A percentile compares a stretch with the other conserved stretches of the same genome.
Evolutionary conservation across 352 stramenopile genomes (phyloP).

Genomic region (Bremia lactucae): DNA sequence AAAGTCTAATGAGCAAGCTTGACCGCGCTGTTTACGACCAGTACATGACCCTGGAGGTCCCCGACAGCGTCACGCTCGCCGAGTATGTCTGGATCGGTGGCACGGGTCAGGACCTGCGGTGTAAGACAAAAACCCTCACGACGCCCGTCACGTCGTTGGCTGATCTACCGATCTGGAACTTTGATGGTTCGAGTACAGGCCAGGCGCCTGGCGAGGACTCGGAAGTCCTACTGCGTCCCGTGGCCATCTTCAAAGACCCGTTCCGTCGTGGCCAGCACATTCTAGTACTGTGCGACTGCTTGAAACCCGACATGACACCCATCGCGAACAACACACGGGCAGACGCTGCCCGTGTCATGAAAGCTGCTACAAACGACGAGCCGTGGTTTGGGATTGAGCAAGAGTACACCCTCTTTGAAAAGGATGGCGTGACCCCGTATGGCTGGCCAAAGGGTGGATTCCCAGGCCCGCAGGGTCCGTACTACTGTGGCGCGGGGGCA

Average conservation of each 20-base stretch:
- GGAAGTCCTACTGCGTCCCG: conserved; percentile 90
- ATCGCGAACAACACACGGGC: conserved; percentile 88
- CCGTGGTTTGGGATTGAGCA: conserved; percentile 97
- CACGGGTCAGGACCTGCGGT: conserved; percentile 85
- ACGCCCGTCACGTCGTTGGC: conserved; percentile 53
- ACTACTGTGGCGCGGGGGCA: conserved; percentile 90
- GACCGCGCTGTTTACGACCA: conserved; percentile 70
- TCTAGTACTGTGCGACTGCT: conserved; percentile 95
- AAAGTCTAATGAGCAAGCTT: conserved; percentile 85
- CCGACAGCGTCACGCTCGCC: conserved; percentile 47
- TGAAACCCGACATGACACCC: conserved; percentile 89
- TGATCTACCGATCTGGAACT: conserved; percentile 94
- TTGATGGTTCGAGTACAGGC: conserved; percentile 93
- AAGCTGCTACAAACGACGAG: conserved; percentile 32
- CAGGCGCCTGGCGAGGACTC: conserved; percentile 96
- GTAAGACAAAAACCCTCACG: conserved; percentile 90
- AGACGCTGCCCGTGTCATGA: conserved; percentile 64
- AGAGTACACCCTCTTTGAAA: conserved; percentile 93
- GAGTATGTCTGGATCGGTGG: conserved; percentile 96
- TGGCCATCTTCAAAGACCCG: conserved; percentile 93
- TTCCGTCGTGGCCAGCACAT: conserved; percentile 94
- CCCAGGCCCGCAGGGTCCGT: conserved; percentile 84
- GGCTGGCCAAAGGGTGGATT: conserved; percentile 87
- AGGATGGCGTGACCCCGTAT: conserved; percentile 81
- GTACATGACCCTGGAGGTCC: conserved; percentile 58